A percentile compares a stretch with the other conserved stretches of the same genome.
Evolutionary conservation across 2,329 filamentous ascomycete genomes (phyloP).

Genomic region (Dactylonectria macrodidyma): DNA sequence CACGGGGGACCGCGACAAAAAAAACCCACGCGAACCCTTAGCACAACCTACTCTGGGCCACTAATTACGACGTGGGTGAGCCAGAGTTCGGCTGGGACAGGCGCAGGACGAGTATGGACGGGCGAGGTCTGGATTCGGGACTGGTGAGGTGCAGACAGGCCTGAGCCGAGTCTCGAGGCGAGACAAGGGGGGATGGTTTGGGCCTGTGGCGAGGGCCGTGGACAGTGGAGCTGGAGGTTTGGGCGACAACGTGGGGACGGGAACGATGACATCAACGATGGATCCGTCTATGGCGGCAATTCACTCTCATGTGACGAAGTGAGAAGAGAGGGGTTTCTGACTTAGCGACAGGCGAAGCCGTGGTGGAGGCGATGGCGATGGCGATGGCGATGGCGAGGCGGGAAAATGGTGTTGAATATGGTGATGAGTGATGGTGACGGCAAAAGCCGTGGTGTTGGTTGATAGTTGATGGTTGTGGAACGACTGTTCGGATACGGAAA

Average conservation of each 20-base stretch:
- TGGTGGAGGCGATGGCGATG: background rate
- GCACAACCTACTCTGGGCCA: conserved; percentile 22
- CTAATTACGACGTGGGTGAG: conserved; percentile 5
- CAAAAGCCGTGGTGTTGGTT: background rate
- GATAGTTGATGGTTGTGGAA: background rate
- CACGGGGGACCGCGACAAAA: conserved; percentile 38
- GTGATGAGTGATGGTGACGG: background rate
- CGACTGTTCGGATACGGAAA: background rate
- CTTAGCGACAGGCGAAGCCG: background rate
- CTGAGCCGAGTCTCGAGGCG: conserved; percentile 21
- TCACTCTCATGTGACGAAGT: conserved; percentile 19
- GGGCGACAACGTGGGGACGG: conserved; percentile 17
- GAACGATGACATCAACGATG: conserved; percentile 27
- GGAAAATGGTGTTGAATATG: background rate
- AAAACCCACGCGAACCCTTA: conserved; percentile 36
- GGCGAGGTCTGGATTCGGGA: too few relatives aligned
- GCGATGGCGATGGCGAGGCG: background rate
- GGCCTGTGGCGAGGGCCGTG: background rate
- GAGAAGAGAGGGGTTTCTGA: background rate
- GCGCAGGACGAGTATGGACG: background rate
- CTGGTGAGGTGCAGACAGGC: conserved; percentile 6
- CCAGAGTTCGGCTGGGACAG: conserved; percentile 13
- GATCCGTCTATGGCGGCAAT: conserved; percentile 2
- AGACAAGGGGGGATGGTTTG: background rate
- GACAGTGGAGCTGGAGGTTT: background rate